Base-by-base conservation (phyloP, 2,329 filamentous ascomycete species). In the Pseudodiploospora longispora region DNA sequence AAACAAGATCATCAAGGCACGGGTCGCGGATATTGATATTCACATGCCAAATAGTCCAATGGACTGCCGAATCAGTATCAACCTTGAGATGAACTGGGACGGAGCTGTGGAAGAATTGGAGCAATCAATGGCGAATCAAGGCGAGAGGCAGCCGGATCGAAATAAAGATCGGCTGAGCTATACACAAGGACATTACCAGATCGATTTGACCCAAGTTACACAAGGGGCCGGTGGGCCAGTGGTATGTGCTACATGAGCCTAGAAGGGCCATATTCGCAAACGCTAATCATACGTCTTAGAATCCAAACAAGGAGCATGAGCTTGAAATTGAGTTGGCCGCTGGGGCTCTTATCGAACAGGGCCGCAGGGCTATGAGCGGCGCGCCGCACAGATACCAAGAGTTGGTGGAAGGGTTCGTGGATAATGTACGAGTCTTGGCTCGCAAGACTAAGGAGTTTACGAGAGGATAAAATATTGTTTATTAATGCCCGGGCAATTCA, bases 101-200 rank as follows among this genome's bases (percentile, higher is more conserved):
- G 87, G 89, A 2, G 57, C 85, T 0, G 71, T 80, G 4, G 69
- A 76, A 34, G 76, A 79, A 47, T 61, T 81, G 10, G 71, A 77
- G 53, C 57, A 62, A 27, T 45, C 65, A 41, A 57, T 57, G 39
- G 62, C 56, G 36, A 56, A 51, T 42, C 65, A 53, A 51, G 63
- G 44, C 52, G 71, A 58, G 56, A 69, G 57, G 29, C 62, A 64
- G 52, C 67, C 74, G 6, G 82, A 87, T 56, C 80, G 90, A 6
- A 82, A 80, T 54, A 98, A 98, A 64, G 90, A 98, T 63, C 80
- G 93, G 12, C 71, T 98, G 60, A 94, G 87, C 59, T 98, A 98
- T 66, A 82, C 76, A 7, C 94, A 97, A 61, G 76, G 89, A 35
- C 81, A 80, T 43, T 96, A 94, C 60, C 87, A 93, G 60, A 77